Conservation (phyloP, 768 basidiomycete species). For the Phanerodontia chrysosporium region DNA sequence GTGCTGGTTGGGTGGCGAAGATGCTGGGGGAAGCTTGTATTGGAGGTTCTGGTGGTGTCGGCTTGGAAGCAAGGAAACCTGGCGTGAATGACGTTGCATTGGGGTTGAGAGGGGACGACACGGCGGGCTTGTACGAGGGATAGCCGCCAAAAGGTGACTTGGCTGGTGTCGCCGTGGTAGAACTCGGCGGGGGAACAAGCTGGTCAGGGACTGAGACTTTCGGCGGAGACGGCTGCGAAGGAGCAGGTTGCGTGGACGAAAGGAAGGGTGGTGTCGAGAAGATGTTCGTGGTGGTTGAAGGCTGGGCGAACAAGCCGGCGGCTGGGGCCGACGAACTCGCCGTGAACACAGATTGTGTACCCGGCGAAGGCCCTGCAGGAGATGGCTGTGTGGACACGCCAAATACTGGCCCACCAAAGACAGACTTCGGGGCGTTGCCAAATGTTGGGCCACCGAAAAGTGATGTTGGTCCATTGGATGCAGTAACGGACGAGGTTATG, state of each 20-base stretch:
- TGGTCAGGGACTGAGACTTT: neutral
- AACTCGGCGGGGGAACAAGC: neutral
- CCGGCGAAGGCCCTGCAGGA: too few species aligned
- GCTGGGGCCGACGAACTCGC: too few species aligned
- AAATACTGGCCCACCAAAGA: slow-evolving; percentile 3
- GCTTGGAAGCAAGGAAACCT: neutral
- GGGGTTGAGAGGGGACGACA: slow-evolving; percentile 9
- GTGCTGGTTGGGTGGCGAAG: neutral
- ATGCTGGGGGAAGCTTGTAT: neutral
- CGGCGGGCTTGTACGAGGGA: neutral
- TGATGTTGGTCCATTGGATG: slow-evolving; percentile 16
- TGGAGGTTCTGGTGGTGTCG: neutral
- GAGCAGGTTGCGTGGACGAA: neutral
- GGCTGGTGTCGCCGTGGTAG: neutral
- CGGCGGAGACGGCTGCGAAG: neutral
- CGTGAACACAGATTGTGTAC: too few species aligned
- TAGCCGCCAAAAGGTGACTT: neutral
- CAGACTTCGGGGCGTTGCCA: slow-evolving; percentile 7
- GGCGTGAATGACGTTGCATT: slow-evolving; percentile 16
- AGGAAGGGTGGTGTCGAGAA: neutral
- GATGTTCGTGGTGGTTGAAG: neutral
- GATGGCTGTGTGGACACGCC: neutral
- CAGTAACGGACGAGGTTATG: slow-evolving; percentile 29
- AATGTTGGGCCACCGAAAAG: slow-evolving; percentile 17
- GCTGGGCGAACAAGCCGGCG: too few species aligned